Evolutionary conservation across 805 yeast genomes (phyloP), one percentile per base, ranked within the genome.

Genomic region (Spathaspora girioi): DNA sequence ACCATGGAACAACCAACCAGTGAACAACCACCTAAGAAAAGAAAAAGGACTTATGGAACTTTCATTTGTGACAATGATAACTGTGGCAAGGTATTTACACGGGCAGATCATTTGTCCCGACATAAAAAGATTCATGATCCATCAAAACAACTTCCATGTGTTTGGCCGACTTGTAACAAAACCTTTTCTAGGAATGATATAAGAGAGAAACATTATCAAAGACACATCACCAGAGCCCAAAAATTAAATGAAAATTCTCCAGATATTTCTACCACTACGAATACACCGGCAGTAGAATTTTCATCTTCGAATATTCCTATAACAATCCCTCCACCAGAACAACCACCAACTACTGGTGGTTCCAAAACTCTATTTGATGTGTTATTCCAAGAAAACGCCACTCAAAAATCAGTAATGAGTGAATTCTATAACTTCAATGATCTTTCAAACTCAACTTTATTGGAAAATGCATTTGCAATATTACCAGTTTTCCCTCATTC

Each of bases 31-130:
- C 27, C 40, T 14, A 50, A 48, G 50, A 61, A 58, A 42, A 47
- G 66, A 15, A 59, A 56, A 45, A 54, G 67, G 40, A 50, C 54
- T 2, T 53, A 57, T 47, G 68, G 68, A 7, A 46, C 54, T 11
- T 60, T 31, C 41, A 45, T 27, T 17, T 81, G 84, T 58, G 76
- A 76, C 38, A 67, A 62, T 50, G 76, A 74, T 8, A 70, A 70
- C 17, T 83, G 89, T 58, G 67, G 64, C 45, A 82, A 82, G 59
- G 65, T 66, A 31, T 83, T 83, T 58, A 76, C 80, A 15, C 63
- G 88, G 38, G 73, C 81, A 1, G 89, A 83, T 59, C 87, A 83
- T 64, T 64, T 83, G n/a, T 70, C 83, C 6, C 68, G 89, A 42
- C 89, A 83, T 61, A 75, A 80, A 57, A 69, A 82, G 50, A 83